These are phyloP conservation scores for Spergularia bocconei DNA, from an alignment of 148 eudicot genomes.

Conservation along the genomic window DNA sequence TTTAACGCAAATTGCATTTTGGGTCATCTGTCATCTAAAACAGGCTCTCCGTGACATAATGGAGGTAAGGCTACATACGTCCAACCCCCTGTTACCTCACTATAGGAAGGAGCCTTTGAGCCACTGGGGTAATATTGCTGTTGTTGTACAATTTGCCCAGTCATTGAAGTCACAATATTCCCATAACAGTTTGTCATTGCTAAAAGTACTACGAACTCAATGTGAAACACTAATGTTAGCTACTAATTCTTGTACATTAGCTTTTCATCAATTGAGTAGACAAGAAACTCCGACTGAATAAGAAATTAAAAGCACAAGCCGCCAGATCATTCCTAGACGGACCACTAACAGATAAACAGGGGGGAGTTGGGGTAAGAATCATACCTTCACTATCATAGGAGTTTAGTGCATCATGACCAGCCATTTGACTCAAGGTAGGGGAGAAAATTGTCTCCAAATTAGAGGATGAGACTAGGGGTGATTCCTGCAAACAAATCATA, in stretches of 20 bases:
- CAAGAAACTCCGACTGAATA: not conserved
- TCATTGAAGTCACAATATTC: not conserved
- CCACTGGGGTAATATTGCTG: too few species aligned
- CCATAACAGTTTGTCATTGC: not conserved
- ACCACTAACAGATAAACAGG: not conserved
- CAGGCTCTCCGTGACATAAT: too few species aligned
- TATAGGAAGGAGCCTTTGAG: too few species aligned
- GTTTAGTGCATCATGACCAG: constrained; percentile 26
- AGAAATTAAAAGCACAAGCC: not conserved
- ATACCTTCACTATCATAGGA: constrained; percentile 49
- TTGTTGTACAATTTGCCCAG: too few species aligned
- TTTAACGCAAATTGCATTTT: too few species aligned
- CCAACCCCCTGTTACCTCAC: too few species aligned
- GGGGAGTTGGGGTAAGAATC: not conserved
- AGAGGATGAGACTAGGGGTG: constrained; percentile 42
- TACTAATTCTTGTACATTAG: not conserved
- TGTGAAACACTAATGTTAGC: not conserved
- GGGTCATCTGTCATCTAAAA: too few species aligned
- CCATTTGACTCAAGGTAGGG: constrained; percentile 43
- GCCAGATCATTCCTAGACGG: not conserved
- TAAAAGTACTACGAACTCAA: not conserved
- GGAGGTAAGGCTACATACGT: too few species aligned
- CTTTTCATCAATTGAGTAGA: not conserved
- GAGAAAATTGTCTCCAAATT: constrained; percentile 71
- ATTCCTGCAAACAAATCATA: constrained; percentile 45